Conservation (phyloP, 257 asterid genomes). For the Solanum etuberosum region DNA sequence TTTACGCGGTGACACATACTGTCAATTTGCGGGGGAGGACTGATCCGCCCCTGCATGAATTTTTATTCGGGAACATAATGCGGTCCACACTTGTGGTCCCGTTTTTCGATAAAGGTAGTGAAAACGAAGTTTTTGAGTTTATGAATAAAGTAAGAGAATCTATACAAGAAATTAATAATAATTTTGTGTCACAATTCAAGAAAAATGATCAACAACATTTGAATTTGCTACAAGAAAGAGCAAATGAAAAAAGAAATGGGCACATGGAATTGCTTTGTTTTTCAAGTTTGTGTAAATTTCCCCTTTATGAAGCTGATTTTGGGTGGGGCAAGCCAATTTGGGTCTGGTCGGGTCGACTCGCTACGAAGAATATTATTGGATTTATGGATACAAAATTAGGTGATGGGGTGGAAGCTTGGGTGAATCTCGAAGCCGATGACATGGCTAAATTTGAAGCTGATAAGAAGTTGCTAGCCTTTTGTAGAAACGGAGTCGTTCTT, state of each 20-base stretch:
- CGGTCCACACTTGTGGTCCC: background rate
- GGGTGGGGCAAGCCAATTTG: background rate
- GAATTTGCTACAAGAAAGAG: background rate
- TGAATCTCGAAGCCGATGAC: slow-evolving; percentile 18
- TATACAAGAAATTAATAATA: background rate
- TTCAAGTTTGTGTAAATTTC: background rate
- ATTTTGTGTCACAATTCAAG: background rate
- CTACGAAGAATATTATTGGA: background rate
- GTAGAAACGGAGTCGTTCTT: background rate
- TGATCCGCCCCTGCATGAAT: background rate
- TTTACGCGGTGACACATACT: background rate
- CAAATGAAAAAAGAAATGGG: background rate
- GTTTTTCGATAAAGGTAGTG: background rate
- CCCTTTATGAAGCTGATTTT: background rate
- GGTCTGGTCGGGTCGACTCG: background rate
- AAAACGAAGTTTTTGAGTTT: background rate
- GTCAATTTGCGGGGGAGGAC: background rate
- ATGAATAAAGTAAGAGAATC: background rate
- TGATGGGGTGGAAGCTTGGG: slow-evolving; percentile 38
- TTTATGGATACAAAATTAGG: slow-evolving; percentile 10
- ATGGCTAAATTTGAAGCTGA: slow-evolving; percentile 34
- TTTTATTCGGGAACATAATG: background rate
- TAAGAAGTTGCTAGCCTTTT: slow-evolving; percentile 7
- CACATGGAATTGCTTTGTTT: background rate
- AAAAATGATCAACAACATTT: background rate